Evolutionary conservation across 2,329 filamentous ascomycete species (phyloP).

Genomic region (Aspergillus thermomutatus): DNA sequence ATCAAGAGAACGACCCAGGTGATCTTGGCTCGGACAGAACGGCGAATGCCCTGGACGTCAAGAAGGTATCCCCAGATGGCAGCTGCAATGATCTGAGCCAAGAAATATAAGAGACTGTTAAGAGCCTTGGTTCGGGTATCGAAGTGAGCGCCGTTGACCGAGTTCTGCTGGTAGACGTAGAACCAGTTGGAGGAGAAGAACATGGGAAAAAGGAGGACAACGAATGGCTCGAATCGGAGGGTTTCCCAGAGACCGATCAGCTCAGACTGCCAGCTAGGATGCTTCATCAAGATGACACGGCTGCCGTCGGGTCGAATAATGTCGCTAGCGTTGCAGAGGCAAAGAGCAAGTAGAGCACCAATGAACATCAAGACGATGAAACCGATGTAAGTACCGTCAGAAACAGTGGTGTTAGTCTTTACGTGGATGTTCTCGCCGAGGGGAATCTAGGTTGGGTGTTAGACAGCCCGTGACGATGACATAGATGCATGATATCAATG

Average conservation of each 20-base stretch:
- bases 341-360: conserved; percentile 67
- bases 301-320: conserved; percentile 74
- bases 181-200: conserved; percentile 77
- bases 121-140: conserved; percentile 68
- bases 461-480: not conserved
- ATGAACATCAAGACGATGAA: conserved; percentile 75
- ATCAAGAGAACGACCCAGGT: conserved; percentile 59
- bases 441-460: conserved; percentile 28
- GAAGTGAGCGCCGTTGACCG: conserved; percentile 66
- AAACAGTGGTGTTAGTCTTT: conserved; percentile 34
- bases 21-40: conserved; percentile 63
- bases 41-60: conserved; percentile 57
- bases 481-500: too few species aligned
- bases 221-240: conserved; percentile 65
- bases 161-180: conserved; percentile 74
- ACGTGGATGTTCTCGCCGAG: conserved; percentile 42
- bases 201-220: conserved; percentile 74
- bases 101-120: conserved; percentile 73
- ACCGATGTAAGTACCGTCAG: conserved; percentile 75
- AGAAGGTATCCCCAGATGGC: conserved; percentile 67
- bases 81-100: conserved; percentile 72
- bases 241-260: conserved; percentile 70
- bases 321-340: conserved; percentile 66
- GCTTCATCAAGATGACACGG: conserved; percentile 79
- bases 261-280: conserved; percentile 78